Percentiles rank a stretch among this genome's conserved stretches.
Evolutionary conservation across 2,329 filamentous ascomycete species (phyloP).

Genomic region (Microdochium trichocladiopsis): DNA sequence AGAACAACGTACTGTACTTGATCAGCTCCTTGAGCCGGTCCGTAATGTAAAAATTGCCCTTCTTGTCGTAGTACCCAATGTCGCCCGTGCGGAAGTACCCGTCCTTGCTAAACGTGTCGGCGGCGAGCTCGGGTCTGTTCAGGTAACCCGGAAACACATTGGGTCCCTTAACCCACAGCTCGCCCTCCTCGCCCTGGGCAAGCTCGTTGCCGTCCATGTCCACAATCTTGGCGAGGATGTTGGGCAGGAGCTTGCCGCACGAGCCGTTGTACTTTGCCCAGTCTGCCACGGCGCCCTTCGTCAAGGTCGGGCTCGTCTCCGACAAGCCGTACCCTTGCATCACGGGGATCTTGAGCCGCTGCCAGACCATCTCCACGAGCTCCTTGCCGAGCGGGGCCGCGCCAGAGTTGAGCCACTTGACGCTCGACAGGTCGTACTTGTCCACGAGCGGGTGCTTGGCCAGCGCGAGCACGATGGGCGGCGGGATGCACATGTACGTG

Average conservation of each 20-base stretch:
- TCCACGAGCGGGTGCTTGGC: constrained; percentile 71
- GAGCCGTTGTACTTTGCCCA: constrained; percentile 74
- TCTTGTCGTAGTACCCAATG: constrained; percentile 68
- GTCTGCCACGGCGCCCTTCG: constrained; percentile 65
- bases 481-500: constrained; percentile 76
- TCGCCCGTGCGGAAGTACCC: constrained; percentile 91
- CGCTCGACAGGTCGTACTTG: constrained; percentile 71
- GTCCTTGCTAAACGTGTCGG: constrained; percentile 64
- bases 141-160: constrained; percentile 77
- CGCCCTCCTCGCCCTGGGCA: constrained; percentile 54
- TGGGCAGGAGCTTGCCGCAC: constrained; percentile 71
- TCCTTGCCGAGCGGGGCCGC: constrained; percentile 80
- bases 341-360: constrained; percentile 67
- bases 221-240: constrained; percentile 77
- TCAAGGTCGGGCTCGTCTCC: constrained; percentile 76
- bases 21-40: constrained; percentile 71
- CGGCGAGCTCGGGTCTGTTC: constrained; percentile 65
- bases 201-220: constrained; percentile 51
- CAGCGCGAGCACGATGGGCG: constrained; percentile 74
- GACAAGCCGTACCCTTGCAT: constrained; percentile 92
- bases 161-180: constrained; percentile 71
- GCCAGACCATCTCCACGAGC: constrained; percentile 68
- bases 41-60: constrained; percentile 84
- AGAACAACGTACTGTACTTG: constrained; percentile 44
- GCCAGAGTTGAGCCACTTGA: constrained; percentile 82